Base-by-base conservation (phyloP, 306 rosid species). In the Rosa lucieae region DNA sequence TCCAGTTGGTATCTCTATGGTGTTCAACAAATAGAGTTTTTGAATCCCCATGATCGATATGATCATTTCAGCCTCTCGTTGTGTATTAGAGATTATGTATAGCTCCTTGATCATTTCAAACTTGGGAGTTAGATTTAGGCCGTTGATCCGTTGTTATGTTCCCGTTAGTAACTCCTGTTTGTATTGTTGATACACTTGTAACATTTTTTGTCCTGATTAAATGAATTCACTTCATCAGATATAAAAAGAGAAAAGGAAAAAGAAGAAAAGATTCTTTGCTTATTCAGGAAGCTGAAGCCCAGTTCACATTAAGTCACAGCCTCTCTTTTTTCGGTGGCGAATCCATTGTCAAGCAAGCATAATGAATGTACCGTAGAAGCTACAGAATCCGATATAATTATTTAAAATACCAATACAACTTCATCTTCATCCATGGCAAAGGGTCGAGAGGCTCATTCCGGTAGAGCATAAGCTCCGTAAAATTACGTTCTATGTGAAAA, bases 381-480 rank as follows among this genome's bases (percentile, higher is more conserved):
- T 14, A 15, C 56, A 58, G 18, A 55, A 58, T 5, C 21, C 2
- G 9, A 15, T 5, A 32, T 48, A 56, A 52, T 58, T 23, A 10
- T 59, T 59, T 3, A 59, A 21, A 9, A 59, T 13, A 26, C 42
- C 67, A 62, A 61, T 1, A 26, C 17, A 61, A 5, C 67, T 59
- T 46, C 62, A 20, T 59, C 55, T 26, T 42, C 75, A 44, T 53
- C 62, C 23, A 47, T 23, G 43, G 8, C 77, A 42, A 17, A 70
- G 79, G 77, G 59, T 73, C 49, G 23, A 74, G 61, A 80, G 43
- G 21, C 7, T 13, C 65, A 15, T 44, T 74, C 39, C 12, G 26
- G 51, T 75, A 26, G 75, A 26, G 75, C 75, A 63, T 72, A 68
- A 29, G 70, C 73, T 37, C 47, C 62, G 56, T 77, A 80, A 82